A percentile compares a stretch with the other conserved stretches of the same genome.
phyloP scores from a whole-genome alignment of 352 stramenopile genomes.

The Lagenidium giganteum region DNA sequence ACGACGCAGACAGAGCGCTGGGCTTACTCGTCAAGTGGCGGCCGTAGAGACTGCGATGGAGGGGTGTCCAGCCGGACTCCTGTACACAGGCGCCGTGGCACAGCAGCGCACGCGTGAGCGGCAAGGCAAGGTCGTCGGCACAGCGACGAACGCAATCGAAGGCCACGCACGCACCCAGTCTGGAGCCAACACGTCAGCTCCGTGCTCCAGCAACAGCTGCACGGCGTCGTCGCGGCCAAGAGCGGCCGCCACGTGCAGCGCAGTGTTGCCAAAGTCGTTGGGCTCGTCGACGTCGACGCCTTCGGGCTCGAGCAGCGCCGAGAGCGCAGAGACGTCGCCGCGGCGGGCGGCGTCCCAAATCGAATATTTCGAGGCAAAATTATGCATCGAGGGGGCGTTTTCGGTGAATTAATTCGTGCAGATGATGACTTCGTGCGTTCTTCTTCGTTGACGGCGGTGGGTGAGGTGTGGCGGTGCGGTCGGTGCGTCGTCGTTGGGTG shows the following conservation, averaged over 20 bases:
- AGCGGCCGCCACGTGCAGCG: constrained; percentile 55
- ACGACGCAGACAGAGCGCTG: no score
- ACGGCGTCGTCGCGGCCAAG: constrained; percentile 43
- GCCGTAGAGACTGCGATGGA: constrained; percentile 60
- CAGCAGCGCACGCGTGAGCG: no score
- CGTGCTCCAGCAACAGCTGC: constrained; percentile 39
- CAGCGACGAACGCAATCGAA: neutral
- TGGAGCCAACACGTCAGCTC: constrained; percentile 28
- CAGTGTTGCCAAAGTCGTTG: constrained; percentile 59
- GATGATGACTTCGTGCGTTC: no score
- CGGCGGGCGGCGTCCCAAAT: no score
- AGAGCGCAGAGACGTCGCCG: no score
- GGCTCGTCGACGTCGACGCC: constrained; percentile 32
- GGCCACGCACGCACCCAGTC: constrained; percentile 40
- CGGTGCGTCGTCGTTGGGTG: no score
- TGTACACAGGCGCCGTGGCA: constrained; percentile 16
- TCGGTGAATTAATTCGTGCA: no score
- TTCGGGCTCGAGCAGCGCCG: no score
- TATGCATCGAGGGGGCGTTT: no score
- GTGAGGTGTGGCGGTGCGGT: no score
- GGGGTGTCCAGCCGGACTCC: constrained; percentile 67
- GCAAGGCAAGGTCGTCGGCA: constrained; percentile 9
- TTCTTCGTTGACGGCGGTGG: no score
- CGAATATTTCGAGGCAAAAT: no score
- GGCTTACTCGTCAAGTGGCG: constrained; percentile 48